phyloP scores from a whole-genome alignment of 768 basidiomycete genomes.

The Auriculariales sp. region DNA sequence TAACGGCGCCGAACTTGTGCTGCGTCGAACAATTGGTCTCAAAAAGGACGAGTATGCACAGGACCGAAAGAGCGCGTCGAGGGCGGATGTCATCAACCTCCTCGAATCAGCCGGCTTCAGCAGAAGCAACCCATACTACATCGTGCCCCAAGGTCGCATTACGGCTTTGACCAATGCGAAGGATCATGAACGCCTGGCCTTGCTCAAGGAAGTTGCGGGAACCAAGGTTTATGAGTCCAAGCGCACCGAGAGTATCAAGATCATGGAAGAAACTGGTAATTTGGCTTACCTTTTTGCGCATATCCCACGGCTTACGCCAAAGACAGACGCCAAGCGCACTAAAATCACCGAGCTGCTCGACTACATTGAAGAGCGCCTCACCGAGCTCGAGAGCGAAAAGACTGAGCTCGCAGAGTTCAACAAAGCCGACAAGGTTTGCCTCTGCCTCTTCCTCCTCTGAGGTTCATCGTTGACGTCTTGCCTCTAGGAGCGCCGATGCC shows the following conservation, averaged over 20 bases:
- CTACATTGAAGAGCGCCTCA: conserved; percentile 79
- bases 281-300: neutral
- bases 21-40: conserved; percentile 87
- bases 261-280: conserved; percentile 80
- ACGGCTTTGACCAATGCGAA: conserved; percentile 94
- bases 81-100: conserved; percentile 95
- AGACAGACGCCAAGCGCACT: conserved; percentile 65
- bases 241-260: conserved; percentile 78
- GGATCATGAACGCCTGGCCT: conserved; percentile 80
- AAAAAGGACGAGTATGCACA: conserved; percentile 99
- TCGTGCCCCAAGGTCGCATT: conserved; percentile 97
- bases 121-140: conserved; percentile 97
- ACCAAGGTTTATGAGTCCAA: conserved; percentile 97
- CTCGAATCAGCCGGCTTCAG: conserved; percentile 95
- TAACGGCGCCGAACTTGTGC: conserved; percentile 68
- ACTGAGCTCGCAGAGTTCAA: conserved; percentile 95
- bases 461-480: neutral
- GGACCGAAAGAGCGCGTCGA: conserved; percentile 88
- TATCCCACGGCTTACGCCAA: neutral
- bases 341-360: conserved; percentile 85
- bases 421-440: conserved; percentile 66
- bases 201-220: conserved; percentile 97
- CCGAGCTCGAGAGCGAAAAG: conserved; percentile 94
- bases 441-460: neutral
- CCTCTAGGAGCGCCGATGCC: conserved; percentile 36